Evolutionary conservation across 2,329 filamentous ascomycete genomes (phyloP), one percentile per base, ranked within the genome.

Genomic region (Coniella vitis): DNA sequence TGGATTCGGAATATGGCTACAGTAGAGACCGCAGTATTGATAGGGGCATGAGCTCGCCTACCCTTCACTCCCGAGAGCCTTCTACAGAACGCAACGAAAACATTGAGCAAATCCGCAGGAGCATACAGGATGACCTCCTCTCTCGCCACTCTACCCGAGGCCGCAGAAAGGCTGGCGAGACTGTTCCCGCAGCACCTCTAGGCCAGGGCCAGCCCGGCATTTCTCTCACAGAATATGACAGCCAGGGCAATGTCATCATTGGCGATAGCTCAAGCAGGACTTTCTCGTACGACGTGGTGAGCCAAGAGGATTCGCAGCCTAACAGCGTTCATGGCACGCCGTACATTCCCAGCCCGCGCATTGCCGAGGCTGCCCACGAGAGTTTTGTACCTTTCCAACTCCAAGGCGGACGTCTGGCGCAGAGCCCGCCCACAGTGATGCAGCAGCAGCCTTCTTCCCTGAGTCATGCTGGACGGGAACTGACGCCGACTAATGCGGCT

Each of bases 151-250:
- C 43, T 32, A 48, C 48, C 13, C 46, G 38, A 9, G 52, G 52
- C 2, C 52, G 49, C 8, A 43, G 52, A 36, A 47, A 45, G 42
- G 48, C 52, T 4, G 52, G 52, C 16, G 49, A 52, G 2, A 46
- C 45, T 19, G 32, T 54, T 7, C 49, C 52, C 14, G 4, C 41
- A 7, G 38, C 34, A 4, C 42, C 49, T 4, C 25, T 52, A 3
- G 37, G 45, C 19, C 35, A 38, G 8, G 44, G 36, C 19, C 36
- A 35, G 39, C 52, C 52, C 16, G 45, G 45, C 14, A 32, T 54
- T 22, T 29, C 43, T 14, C 41, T 54, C 4, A 54, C 48, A 13
- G 45, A 52, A 34, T 43, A 51, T 29, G 42, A 49, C 34, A 43
- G n/a, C 20, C 25, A 38, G 13, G 36, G 36, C 34, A 45, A 49